These are phyloP conservation scores for Madurella mycetomatis DNA, from an alignment of 2,329 filamentous ascomycete genomes.

Conservation along the genomic window DNA sequence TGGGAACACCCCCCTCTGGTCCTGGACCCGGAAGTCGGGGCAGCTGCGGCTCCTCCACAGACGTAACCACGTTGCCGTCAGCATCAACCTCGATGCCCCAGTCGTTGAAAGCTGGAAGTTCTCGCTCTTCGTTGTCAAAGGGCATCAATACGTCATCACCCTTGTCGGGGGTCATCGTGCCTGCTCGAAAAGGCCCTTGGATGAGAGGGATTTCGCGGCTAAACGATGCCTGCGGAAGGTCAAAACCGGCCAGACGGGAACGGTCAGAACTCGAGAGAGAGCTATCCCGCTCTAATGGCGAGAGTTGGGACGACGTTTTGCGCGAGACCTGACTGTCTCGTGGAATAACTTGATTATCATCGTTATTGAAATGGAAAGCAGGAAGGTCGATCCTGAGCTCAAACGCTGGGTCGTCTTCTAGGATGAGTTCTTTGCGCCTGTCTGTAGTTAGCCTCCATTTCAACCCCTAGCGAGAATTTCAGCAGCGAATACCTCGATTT, in stretches of 20 bases:
- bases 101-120: constrained; percentile 31
- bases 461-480: neutral
- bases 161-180: constrained; percentile 15
- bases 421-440: constrained; percentile 70
- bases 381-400: constrained; percentile 61
- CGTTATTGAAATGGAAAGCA: constrained; percentile 46
- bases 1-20: neutral
- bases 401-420: constrained; percentile 81
- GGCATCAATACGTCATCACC: constrained; percentile 28
- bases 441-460: constrained; percentile 1
- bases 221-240: constrained; percentile 21
- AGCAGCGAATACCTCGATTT: constrained; percentile 59
- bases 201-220: constrained; percentile 19
- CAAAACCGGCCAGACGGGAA: constrained; percentile 19
- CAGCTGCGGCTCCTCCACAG: constrained; percentile 42
- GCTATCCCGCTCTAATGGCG: constrained; percentile 34
- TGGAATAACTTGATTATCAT: constrained; percentile 30
- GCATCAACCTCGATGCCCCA: constrained; percentile 48
- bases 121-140: constrained; percentile 39
- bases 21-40: constrained; percentile 34
- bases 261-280: constrained; percentile 19
- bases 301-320: constrained; percentile 42
- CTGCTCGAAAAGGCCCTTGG: constrained; percentile 15
- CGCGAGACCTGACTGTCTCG: constrained; percentile 36
- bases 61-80: constrained; percentile 45